These are phyloP conservation scores for Sclerotinia borealis DNA, from an alignment of 2,329 filamentous ascomycete genomes.

Conservation along the genomic window DNA sequence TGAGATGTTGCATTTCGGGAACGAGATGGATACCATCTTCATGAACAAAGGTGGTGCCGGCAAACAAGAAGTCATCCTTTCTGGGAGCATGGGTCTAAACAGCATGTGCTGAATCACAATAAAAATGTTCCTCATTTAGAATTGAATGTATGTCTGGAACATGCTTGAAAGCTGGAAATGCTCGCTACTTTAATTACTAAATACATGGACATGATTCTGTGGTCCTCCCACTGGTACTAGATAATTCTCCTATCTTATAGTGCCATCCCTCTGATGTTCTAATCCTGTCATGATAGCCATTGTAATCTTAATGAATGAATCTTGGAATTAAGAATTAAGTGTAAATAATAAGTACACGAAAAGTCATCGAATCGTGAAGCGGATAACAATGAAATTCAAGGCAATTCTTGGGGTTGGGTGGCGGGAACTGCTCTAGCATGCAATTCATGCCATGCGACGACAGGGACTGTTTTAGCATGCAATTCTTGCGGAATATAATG, in stretches of 20 bases:
- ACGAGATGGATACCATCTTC: conserved; percentile 5
- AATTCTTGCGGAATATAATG: background rate
- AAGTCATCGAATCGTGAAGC: background rate
- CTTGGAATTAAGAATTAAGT: background rate
- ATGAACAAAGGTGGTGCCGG: conserved; percentile 37
- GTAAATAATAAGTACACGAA: background rate
- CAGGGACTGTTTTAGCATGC: background rate
- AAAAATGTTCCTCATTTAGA: too few species aligned
- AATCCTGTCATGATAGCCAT: too few species aligned
- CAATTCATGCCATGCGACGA: background rate
- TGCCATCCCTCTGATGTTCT: too few species aligned
- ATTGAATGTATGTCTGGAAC: background rate
- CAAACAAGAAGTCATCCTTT: conserved; percentile 41
- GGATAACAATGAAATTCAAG: background rate
- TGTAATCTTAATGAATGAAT: background rate
- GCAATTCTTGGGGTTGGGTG: background rate
- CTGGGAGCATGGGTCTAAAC: conserved; percentile 38
- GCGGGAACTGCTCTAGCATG: background rate
- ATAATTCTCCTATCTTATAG: too few species aligned
- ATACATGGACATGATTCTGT: background rate
- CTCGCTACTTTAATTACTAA: background rate
- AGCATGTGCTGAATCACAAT: conserved; percentile 39
- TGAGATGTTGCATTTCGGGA: conserved; percentile 50
- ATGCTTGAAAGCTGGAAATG: background rate
- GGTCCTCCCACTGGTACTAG: too few species aligned